Percentiles rank a stretch among this genome's conserved stretches.
Conservation (phyloP, 2,329 filamentous ascomycete genomes). For the Blastomyces parvus region DNA sequence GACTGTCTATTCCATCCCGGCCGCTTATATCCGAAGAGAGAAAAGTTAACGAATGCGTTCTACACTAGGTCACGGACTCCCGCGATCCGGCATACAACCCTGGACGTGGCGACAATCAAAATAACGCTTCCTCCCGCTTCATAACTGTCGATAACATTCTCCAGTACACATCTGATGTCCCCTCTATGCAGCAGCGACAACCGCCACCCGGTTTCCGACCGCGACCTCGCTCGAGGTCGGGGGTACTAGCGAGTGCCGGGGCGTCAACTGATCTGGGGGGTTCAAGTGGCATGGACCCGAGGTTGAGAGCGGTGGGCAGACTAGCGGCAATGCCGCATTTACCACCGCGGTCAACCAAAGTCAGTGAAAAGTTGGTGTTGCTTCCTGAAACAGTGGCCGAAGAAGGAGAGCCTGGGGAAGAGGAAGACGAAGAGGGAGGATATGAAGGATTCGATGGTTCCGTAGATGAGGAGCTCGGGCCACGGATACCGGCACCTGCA, state of each 20-base stretch:
- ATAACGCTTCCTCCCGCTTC: slow-evolving; percentile 51
- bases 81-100: slow-evolving; percentile 29
- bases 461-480: slow-evolving; percentile 18
- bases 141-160: slow-evolving; percentile 91
- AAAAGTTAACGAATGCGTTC: background rate
- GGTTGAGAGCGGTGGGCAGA: slow-evolving; percentile 38
- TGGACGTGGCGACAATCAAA: slow-evolving; percentile 16
- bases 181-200: slow-evolving; percentile 78
- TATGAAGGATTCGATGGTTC: slow-evolving; percentile 12
- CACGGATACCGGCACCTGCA: slow-evolving; percentile 22
- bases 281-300: slow-evolving; percentile 9
- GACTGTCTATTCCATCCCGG: background rate
- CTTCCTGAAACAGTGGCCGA: slow-evolving; percentile 67
- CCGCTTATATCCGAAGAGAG: background rate
- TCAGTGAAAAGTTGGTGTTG: slow-evolving; percentile 93
- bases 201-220: slow-evolving; percentile 43
- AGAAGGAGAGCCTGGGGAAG: slow-evolving; percentile 33
- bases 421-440: slow-evolving; percentile 24
- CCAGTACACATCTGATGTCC: slow-evolving; percentile 87
- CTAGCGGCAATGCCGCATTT: slow-evolving; percentile 50
- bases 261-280: slow-evolving; percentile 4
- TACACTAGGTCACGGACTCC: slow-evolving; percentile 36
- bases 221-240: slow-evolving; percentile 32
- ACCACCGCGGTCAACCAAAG: slow-evolving; percentile 81
- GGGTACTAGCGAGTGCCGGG: background rate